Evolutionary conservation across 140 eudicot genomes (phyloP).

Genomic region (Cichorium intybus): DNA sequence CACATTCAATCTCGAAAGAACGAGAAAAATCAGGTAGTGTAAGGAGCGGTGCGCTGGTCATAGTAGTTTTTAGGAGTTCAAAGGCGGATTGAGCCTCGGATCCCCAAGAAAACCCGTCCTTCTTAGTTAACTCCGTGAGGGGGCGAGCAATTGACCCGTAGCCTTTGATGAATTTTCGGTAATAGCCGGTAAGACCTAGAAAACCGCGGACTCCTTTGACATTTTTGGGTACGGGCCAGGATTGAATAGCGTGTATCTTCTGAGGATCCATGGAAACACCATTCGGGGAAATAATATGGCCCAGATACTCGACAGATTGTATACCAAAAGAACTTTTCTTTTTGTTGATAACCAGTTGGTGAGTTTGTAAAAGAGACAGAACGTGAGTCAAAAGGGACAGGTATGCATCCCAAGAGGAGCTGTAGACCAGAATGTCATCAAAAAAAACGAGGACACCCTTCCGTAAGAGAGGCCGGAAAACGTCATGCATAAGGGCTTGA

Average conservation of each 20-base stretch:
- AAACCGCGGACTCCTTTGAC: no score
- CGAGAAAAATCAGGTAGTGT: neutral
- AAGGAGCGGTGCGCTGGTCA: neutral
- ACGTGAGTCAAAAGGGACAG: no score
- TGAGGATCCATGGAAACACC: neutral
- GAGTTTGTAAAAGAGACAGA: no score
- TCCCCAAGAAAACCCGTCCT: neutral
- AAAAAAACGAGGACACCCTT: no score
- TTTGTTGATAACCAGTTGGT: neutral
- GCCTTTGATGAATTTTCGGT: neutral
- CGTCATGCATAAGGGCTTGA: no score
- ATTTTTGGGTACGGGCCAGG: neutral
- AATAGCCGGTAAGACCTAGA: neutral
- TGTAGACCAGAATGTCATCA: no score
- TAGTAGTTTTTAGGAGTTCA: neutral
- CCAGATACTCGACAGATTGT: slow-evolving; percentile 5
- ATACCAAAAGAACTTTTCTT: neutral
- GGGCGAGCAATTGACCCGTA: neutral
- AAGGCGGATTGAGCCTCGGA: neutral
- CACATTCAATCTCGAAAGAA: neutral
- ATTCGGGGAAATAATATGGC: neutral
- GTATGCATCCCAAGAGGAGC: no score
- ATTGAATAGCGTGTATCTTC: neutral
- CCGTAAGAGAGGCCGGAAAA: no score
- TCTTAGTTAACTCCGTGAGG: neutral